phyloP scores from a whole-genome alignment of 352 stramenopile genomes.

The Globisporangium megalacanthum region DNA sequence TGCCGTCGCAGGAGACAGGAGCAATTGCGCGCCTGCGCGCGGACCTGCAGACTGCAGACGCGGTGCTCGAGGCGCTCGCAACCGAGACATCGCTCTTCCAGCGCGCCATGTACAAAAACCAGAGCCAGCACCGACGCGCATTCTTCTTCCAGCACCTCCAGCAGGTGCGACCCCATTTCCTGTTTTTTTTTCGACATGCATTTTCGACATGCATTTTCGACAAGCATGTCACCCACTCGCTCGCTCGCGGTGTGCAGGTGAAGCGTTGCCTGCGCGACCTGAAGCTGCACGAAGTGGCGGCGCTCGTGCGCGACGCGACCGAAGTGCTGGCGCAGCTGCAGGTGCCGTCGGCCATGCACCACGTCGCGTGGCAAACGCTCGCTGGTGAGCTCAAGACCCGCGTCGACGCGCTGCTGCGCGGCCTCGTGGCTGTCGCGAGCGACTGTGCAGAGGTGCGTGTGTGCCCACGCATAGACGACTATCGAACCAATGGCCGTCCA shows the following conservation, averaged over 20 bases:
- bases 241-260: slow-evolving; percentile 23
- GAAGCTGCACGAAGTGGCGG: slow-evolving; percentile 28
- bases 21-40: slow-evolving; percentile 29
- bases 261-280: slow-evolving; percentile 59
- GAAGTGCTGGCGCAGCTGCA: slow-evolving; percentile 41
- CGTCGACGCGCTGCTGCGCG: slow-evolving; percentile 41
- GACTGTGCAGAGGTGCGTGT: slow-evolving; percentile 23
- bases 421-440: slow-evolving; percentile 27
- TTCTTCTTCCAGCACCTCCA: slow-evolving; percentile 81
- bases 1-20: slow-evolving; percentile 11
- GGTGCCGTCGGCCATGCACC: slow-evolving; percentile 43
- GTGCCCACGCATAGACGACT: not conserved
- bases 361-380: slow-evolving; percentile 75
- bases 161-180: slow-evolving; percentile 21
- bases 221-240: not conserved
- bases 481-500: no score
- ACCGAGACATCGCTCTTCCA: slow-evolving; percentile 68
- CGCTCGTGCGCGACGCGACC: slow-evolving; percentile 31
- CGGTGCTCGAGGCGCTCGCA: slow-evolving; percentile 28
- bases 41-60: slow-evolving; percentile 32
- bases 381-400: slow-evolving; percentile 51
- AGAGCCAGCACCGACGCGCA: slow-evolving; percentile 79
- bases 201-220: not conserved
- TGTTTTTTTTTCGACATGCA: not conserved
- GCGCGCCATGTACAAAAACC: slow-evolving; percentile 86